phyloP scores from a whole-genome alignment of 2,329 filamentous ascomycete species.

The Falciphora oryzae region DNA sequence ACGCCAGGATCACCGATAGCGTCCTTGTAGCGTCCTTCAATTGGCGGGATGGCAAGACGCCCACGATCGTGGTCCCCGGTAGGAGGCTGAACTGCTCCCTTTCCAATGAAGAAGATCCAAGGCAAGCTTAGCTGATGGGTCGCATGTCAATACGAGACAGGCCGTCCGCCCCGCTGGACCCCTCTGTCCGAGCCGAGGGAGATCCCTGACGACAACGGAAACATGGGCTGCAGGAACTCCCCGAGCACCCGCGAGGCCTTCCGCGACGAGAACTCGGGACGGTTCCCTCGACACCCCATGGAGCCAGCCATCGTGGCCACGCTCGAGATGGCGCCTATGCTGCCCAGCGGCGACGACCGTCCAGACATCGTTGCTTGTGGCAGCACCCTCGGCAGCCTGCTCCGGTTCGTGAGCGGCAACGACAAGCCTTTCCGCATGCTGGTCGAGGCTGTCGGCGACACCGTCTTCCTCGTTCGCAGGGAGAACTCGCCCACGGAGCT shows the following conservation, averaged over 20 bases:
- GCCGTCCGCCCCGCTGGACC: conserved; percentile 45
- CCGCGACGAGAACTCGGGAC: conserved; percentile 48
- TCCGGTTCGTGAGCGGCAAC: conserved; percentile 45
- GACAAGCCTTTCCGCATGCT: conserved; percentile 51
- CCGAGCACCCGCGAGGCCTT: conserved; percentile 30
- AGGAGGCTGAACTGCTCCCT: neutral
- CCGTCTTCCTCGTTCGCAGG: conserved; percentile 57
- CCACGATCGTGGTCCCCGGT: conserved; percentile 30
- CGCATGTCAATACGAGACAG: conserved; percentile 22
- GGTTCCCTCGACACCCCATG: conserved; percentile 41
- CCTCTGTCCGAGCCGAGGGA: conserved; percentile 28
- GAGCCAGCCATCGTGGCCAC: conserved; percentile 40
- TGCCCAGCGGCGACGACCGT: conserved; percentile 19
- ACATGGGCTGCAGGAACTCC: conserved; percentile 9
- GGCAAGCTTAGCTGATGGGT: neutral
- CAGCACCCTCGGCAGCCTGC: conserved; percentile 55
- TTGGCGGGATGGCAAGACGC: conserved; percentile 24
- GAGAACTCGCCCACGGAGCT: conserved; percentile 54
- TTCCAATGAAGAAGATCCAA: neutral
- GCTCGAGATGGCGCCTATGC: conserved; percentile 30
- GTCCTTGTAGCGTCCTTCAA: conserved; percentile 29
- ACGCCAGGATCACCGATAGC: conserved; percentile 20
- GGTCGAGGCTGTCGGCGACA: conserved; percentile 47
- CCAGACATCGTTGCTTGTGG: conserved; percentile 55
- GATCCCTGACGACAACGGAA: conserved; percentile 38